Evolutionary conservation across 345 rosid genomes (phyloP).

Genomic region (Isatis tinctoria): DNA sequence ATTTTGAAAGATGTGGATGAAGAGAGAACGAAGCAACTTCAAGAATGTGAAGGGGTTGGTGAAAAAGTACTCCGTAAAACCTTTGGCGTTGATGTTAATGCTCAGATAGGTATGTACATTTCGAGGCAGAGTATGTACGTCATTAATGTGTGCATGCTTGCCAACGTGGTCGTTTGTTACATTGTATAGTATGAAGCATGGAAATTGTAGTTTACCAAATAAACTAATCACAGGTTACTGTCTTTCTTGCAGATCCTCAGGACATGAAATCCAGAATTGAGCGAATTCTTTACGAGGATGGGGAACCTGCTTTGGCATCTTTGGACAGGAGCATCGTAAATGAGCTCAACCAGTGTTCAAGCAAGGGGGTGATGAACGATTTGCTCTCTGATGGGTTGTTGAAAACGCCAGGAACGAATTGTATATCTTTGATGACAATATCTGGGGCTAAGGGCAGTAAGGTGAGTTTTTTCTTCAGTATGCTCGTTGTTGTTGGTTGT

Average conservation of each 20-base stretch:
- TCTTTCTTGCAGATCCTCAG: conserved; percentile 48
- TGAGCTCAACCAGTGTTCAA: conserved; percentile 68
- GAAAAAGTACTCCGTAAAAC: conserved; percentile 65
- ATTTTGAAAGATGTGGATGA: conserved; percentile 57
- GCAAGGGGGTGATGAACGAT: conserved; percentile 61
- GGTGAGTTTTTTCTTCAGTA: conserved; percentile 45
- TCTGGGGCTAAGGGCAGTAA: conserved; percentile 98
- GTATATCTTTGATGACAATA: conserved; percentile 94
- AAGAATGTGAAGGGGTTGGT: conserved; percentile 65
- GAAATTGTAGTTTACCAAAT: conserved; percentile 5
- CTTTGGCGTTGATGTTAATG: conserved; percentile 47
- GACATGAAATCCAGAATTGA: conserved; percentile 66
- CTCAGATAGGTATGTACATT: conserved; percentile 48
- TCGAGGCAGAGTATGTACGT: not conserved
- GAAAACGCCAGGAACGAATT: conserved; percentile 79
- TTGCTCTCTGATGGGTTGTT: conserved; percentile 78
- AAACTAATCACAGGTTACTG: not conserved
- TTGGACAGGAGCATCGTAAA: conserved; percentile 72
- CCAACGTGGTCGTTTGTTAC: conserved; percentile 15
- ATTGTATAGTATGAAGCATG: conserved; percentile 6
- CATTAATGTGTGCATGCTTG: conserved; percentile 4
- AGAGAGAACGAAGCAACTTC: conserved; percentile 69
- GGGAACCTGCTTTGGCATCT: conserved; percentile 70
- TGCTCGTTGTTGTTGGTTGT: not conserved
- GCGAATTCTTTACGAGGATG: conserved; percentile 64